phyloP scores from a whole-genome alignment of 371 early-diverging fungal species.

The Fennellomyces sp. region DNA sequence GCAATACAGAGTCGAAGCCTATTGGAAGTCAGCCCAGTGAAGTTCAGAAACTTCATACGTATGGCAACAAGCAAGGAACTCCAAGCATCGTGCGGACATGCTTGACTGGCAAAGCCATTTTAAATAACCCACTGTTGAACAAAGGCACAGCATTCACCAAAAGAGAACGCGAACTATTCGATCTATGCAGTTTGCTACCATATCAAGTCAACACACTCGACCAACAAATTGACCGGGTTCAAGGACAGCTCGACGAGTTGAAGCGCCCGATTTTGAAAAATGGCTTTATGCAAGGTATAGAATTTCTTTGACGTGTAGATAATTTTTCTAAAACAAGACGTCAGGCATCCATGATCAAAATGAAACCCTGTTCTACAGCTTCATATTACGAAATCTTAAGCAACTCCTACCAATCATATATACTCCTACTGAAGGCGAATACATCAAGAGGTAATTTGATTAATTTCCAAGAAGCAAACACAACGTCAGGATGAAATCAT shows the following conservation, averaged over 20 bases:
- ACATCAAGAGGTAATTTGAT: conserved; percentile 10
- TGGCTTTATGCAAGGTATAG: conserved; percentile 17
- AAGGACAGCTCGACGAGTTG: conserved; percentile 17
- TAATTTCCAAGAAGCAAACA: background rate
- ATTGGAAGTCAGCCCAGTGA: background rate
- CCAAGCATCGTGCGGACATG: background rate
- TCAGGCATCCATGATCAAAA: conserved; percentile 29
- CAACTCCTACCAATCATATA: conserved; percentile 19
- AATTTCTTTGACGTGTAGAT: background rate
- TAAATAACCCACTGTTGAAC: conserved; percentile 15
- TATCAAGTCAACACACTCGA: conserved; percentile 23
- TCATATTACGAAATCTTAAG: conserved; percentile 23
- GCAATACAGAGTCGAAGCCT: background rate
- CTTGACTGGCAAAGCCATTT: conserved; percentile 8
- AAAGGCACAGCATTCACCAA: conserved; percentile 31
- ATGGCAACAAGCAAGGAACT: conserved; percentile 17
- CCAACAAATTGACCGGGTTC: conserved; percentile 12
- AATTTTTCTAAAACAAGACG: background rate
- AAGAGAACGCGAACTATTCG: conserved; percentile 28
- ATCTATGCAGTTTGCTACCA: conserved; percentile 21
- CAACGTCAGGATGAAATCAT: background rate
- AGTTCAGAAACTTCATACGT: conserved; percentile 7
- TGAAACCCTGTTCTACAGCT: conserved; percentile 29
- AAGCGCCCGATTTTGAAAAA: conserved; percentile 14
- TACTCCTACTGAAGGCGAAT: conserved; percentile 27